Percentiles rank a stretch among this genome's conserved stretches.
Conservation (phyloP, 148 eudicot species). For the Polygonum maritimum region DNA sequence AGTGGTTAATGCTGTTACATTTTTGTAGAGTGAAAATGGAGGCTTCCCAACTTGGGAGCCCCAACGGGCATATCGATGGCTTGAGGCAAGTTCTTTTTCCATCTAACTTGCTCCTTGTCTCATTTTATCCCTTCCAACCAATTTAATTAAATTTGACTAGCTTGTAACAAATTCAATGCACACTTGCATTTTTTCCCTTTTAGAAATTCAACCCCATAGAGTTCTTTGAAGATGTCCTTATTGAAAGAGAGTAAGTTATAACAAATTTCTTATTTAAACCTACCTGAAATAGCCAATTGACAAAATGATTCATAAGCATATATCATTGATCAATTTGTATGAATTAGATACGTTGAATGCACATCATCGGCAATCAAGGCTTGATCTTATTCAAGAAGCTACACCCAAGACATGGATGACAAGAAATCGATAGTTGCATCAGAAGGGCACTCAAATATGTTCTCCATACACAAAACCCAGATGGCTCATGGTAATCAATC, state of each 20-base stretch:
- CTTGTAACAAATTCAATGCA: too few species aligned
- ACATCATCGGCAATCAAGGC: constrained; percentile 39
- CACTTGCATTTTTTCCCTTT: neutral
- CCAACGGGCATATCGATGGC: constrained; percentile 37
- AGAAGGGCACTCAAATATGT: constrained; percentile 28
- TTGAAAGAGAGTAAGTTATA: constrained; percentile 50
- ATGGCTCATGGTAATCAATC: constrained; percentile 41
- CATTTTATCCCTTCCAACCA: neutral
- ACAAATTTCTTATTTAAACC: too few species aligned
- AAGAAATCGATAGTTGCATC: constrained; percentile 33
- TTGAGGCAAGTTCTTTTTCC: constrained; percentile 26
- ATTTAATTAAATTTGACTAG: neutral
- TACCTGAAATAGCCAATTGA: too few species aligned
- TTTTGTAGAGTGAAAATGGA: constrained; percentile 36
- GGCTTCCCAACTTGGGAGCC: constrained; percentile 59
- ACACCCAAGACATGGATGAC: constrained; percentile 28
- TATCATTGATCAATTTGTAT: neutral
- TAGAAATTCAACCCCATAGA: constrained; percentile 63
- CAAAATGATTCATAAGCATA: neutral
- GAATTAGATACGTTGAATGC: constrained; percentile 32
- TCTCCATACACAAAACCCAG: constrained; percentile 30
- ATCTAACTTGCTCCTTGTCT: neutral
- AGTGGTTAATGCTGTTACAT: neutral
- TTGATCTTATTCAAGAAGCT: constrained; percentile 28
- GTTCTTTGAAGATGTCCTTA: constrained; percentile 43